phyloP scores from a whole-genome alignment of 228 moss, liverwort and hornwort genomes.

The Sphagnum magellanicum region DNA sequence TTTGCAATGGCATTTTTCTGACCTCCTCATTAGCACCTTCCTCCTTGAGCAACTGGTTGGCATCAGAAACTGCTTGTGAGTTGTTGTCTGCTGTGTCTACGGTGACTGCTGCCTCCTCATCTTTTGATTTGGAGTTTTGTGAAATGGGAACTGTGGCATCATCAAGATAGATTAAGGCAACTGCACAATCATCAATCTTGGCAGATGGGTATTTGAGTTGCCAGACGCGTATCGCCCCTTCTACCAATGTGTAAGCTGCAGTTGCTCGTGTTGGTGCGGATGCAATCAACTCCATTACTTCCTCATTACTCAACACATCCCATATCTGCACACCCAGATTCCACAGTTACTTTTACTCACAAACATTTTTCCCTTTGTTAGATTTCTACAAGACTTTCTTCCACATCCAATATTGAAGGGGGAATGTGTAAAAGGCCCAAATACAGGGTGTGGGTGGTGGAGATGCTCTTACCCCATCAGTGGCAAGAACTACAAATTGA shows the following conservation, averaged over 20 bases:
- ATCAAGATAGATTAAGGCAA: slow-evolving; percentile 41
- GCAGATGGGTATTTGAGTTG: slow-evolving; percentile 49
- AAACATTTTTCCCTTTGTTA: too few species aligned
- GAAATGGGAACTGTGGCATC: slow-evolving; percentile 15
- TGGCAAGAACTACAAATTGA: slow-evolving; percentile 53
- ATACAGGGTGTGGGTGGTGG: neutral
- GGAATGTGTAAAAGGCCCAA: neutral
- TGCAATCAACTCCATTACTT: slow-evolving; percentile 47
- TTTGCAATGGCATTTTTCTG: slow-evolving; percentile 21
- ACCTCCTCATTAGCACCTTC: slow-evolving; percentile 12
- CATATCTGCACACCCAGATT: slow-evolving; percentile 29
- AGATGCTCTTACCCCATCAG: slow-evolving; percentile 32
- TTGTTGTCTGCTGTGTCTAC: slow-evolving; percentile 2
- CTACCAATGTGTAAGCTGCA: slow-evolving; percentile 45
- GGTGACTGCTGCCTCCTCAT: neutral
- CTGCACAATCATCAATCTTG: slow-evolving; percentile 56
- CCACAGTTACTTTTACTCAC: neutral
- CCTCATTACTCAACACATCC: slow-evolving; percentile 53
- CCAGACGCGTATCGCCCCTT: slow-evolving; percentile 52
- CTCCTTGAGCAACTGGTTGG: slow-evolving; percentile 11
- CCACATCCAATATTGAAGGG: neutral
- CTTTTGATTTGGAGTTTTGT: slow-evolving; percentile 15
- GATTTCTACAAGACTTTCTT: neutral
- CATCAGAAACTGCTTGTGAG: slow-evolving; percentile 8
- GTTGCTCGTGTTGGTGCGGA: slow-evolving; percentile 53